Evolutionary conservation across 2,329 filamentous ascomycete genomes (phyloP).

Genomic region (Penicillium decumbens): DNA sequence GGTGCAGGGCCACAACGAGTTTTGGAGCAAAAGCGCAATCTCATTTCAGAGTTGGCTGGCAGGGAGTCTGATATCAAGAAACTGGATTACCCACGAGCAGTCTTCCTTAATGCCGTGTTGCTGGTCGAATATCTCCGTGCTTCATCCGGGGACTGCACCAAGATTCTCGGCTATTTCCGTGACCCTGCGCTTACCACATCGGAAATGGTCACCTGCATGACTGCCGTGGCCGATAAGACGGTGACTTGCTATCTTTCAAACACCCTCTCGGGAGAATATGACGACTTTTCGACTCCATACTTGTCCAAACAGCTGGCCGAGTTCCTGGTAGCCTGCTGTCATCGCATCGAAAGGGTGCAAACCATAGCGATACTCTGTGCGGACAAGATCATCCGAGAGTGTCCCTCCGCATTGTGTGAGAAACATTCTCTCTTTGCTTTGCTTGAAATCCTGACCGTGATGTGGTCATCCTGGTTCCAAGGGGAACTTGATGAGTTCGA

Average conservation of each 20-base stretch:
- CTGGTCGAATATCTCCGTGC: slow-evolving; percentile 85
- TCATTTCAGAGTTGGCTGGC: slow-evolving; percentile 68
- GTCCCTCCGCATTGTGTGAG: slow-evolving; percentile 87
- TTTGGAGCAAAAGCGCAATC: slow-evolving; percentile 70
- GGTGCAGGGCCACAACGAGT: slow-evolving; percentile 71
- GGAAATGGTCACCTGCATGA: slow-evolving; percentile 61
- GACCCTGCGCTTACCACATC: slow-evolving; percentile 71
- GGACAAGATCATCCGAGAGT: slow-evolving; percentile 75
- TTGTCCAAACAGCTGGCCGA: slow-evolving; percentile 81
- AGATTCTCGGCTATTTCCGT: slow-evolving; percentile 86
- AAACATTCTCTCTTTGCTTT: slow-evolving; percentile 86
- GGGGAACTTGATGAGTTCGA: slow-evolving; percentile 91
- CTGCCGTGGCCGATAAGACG: slow-evolving; percentile 60
- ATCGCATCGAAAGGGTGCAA: slow-evolving; percentile 87
- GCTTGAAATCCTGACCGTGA: slow-evolving; percentile 82
- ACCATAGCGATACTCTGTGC: slow-evolving; percentile 78
- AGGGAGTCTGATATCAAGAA: slow-evolving; percentile 73
- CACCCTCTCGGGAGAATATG: slow-evolving; percentile 65
- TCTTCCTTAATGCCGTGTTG: slow-evolving; percentile 87
- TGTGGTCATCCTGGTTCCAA: slow-evolving; percentile 94
- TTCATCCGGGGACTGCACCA: slow-evolving; percentile 81
- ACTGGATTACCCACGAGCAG: slow-evolving; percentile 81
- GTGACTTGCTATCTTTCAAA: slow-evolving; percentile 75
- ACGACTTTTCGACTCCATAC: slow-evolving; percentile 83
- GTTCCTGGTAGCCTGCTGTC: slow-evolving; percentile 85